A percentile compares a stretch with the other conserved stretches of the same genome.
phyloP scores from a whole-genome alignment of 75 land plant species.

The Cupressus sempervirens region DNA sequence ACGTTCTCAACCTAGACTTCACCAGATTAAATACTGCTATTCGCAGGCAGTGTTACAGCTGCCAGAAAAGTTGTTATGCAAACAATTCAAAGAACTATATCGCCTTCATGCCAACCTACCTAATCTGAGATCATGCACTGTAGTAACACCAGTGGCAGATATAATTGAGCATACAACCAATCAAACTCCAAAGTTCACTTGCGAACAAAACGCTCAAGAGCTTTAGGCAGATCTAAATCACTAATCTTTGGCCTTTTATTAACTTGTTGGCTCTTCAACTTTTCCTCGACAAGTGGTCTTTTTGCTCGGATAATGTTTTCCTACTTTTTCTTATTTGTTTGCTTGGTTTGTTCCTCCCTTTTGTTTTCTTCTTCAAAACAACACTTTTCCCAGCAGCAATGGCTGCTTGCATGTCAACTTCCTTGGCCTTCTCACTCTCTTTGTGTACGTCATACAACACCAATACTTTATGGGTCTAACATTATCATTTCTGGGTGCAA shows the following conservation, averaged over 20 bases:
- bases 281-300: slow-evolving; percentile 56
- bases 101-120: neutral
- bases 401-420: slow-evolving; percentile 67
- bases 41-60: neutral
- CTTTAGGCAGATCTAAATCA: slow-evolving; percentile 49
- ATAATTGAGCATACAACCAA: neutral
- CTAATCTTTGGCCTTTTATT: slow-evolving; percentile 33
- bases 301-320: slow-evolving; percentile 56
- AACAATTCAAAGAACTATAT: neutral
- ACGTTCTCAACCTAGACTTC: too few species aligned
- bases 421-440: slow-evolving; percentile 52
- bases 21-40: too few species aligned
- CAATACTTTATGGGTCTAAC: slow-evolving; percentile 79
- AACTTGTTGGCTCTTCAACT: slow-evolving; percentile 28
- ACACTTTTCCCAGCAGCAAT: slow-evolving; percentile 53
- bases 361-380: slow-evolving; percentile 67
- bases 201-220: slow-evolving; percentile 66
- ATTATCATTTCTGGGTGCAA: slow-evolving; percentile 85
- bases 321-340: slow-evolving; percentile 59
- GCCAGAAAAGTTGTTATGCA: neutral
- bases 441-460: slow-evolving; percentile 42
- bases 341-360: slow-evolving; percentile 86
- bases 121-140: neutral
- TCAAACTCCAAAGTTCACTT: neutral
- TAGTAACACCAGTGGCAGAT: neutral